A percentile compares a stretch with the other conserved stretches of the same genome.
Evolutionary conservation across 176 grass and related monocot species (phyloP).

Genomic region (Zoysia japonica): DNA sequence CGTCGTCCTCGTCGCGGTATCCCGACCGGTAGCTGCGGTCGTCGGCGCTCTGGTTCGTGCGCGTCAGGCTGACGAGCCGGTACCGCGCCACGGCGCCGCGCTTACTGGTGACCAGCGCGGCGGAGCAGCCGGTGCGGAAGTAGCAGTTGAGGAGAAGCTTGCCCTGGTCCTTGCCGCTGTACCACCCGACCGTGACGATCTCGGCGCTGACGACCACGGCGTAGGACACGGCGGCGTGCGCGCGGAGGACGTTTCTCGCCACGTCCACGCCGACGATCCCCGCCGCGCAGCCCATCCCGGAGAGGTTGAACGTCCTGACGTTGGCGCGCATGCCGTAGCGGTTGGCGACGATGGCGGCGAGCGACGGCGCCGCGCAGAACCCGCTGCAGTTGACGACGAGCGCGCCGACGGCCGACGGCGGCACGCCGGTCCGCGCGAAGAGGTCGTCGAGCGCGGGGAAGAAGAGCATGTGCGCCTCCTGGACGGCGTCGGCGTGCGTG

Average conservation of each 20-base stretch:
- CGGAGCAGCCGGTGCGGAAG: constrained; percentile 79
- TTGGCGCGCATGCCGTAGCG: constrained; percentile 57
- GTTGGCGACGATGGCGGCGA: constrained; percentile 48
- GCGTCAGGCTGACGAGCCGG: constrained; percentile 50
- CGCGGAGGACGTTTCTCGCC: constrained; percentile 32
- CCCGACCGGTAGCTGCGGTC: constrained; percentile 62
- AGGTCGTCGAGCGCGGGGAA: constrained; percentile 57
- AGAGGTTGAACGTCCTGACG: constrained; percentile 61
- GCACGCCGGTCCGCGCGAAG: constrained; percentile 49
- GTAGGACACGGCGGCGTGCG: constrained; percentile 24
- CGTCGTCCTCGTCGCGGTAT: constrained; percentile 63
- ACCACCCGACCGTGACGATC: constrained; percentile 75
- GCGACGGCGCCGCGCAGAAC: constrained; percentile 61
- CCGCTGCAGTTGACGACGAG: constrained; percentile 71
- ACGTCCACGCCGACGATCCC: constrained; percentile 58
- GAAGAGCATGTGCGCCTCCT: constrained; percentile 57
- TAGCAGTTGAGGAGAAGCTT: constrained; percentile 85
- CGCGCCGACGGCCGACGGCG: constrained; percentile 51
- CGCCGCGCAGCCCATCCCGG: constrained; percentile 83
- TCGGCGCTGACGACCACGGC: constrained; percentile 76
- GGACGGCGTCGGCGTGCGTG: constrained; percentile 43
- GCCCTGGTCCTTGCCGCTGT: constrained; percentile 53
- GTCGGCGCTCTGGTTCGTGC: constrained; percentile 51
- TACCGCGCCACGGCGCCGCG: constrained; percentile 36
- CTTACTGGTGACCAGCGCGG: constrained; percentile 23